Evolutionary conservation across 2,329 filamentous ascomycete genomes (phyloP).

Genomic region (Cladosporium oxysporum): DNA sequence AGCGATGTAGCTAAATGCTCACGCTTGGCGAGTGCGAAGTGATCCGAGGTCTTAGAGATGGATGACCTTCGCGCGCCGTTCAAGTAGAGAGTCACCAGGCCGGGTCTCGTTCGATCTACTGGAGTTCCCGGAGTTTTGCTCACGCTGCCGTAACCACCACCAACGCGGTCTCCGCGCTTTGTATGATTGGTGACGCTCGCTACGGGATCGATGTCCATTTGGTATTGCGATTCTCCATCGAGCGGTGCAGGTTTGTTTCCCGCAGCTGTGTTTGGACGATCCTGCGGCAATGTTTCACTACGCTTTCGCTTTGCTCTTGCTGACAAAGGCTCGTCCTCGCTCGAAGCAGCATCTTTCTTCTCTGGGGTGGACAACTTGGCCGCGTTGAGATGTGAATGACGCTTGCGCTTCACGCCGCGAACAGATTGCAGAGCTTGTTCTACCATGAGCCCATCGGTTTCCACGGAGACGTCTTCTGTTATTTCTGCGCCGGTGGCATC

Average conservation of each 20-base stretch:
- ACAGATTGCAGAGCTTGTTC: background rate
- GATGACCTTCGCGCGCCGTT: background rate
- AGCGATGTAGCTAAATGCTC: slow-evolving; percentile 22
- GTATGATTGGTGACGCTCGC: background rate
- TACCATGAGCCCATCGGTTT: background rate
- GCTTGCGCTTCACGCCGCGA: background rate
- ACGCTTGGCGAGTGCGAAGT: background rate
- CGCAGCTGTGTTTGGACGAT: background rate
- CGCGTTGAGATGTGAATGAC: background rate
- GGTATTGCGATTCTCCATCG: background rate
- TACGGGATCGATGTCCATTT: background rate
- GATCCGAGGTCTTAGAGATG: background rate
- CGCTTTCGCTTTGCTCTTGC: background rate
- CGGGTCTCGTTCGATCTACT: background rate
- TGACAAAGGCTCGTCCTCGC: slow-evolving; percentile 16
- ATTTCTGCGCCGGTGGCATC: background rate
- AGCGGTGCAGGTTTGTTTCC: background rate
- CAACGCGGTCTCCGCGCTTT: background rate
- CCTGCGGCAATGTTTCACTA: background rate
- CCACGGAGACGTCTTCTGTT: background rate
- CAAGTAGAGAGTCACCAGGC: background rate
- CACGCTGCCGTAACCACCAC: background rate
- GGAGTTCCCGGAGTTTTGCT: background rate
- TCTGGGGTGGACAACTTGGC: background rate
- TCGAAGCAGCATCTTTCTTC: background rate